Evolutionary conservation across 139 green algal genomes (phyloP).

Genomic region (Tetradesmus lagerheimii): DNA sequence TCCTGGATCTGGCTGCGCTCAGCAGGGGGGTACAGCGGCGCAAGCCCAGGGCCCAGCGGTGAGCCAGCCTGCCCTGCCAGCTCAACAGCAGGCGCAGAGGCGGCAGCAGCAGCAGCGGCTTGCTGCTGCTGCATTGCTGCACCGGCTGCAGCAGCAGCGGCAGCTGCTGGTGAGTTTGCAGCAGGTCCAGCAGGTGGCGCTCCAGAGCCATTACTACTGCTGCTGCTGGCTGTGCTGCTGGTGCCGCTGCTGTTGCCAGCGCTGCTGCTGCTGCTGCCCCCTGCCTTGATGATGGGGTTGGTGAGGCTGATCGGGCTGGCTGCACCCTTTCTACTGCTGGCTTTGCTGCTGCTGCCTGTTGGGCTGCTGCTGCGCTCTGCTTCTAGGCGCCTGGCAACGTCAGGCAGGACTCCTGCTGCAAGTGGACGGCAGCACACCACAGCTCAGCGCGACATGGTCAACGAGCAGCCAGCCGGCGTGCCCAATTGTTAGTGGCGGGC

Average conservation of each 20-base stretch:
- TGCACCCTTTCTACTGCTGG: background rate
- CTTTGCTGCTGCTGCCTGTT: background rate
- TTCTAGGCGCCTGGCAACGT: background rate
- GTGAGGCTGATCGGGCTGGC: background rate
- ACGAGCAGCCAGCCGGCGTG: no score
- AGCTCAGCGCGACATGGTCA: background rate
- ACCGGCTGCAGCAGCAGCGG: background rate
- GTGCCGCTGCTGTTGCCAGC: background rate
- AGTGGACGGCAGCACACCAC: background rate
- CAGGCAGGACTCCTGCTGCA: constrained; percentile 23
- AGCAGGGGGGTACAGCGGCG: constrained; percentile 45
- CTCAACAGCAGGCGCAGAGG: background rate
- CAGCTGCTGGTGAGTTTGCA: background rate
- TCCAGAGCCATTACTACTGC: constrained; percentile 15
- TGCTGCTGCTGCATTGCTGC: background rate
- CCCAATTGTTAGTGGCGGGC: no score
- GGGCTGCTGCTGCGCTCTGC: constrained; percentile 1
- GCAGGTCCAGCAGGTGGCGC: background rate
- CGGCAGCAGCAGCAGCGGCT: background rate
- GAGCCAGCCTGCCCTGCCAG: background rate
- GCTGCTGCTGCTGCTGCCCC: background rate
- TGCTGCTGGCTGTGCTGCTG: constrained; percentile 28
- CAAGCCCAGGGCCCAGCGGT: background rate
- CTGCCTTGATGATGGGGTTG: background rate
- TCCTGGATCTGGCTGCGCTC: constrained; percentile 81